These are phyloP conservation scores for Ogataea allantospora DNA, from an alignment of 805 yeast genomes.

Conservation along the genomic window DNA sequence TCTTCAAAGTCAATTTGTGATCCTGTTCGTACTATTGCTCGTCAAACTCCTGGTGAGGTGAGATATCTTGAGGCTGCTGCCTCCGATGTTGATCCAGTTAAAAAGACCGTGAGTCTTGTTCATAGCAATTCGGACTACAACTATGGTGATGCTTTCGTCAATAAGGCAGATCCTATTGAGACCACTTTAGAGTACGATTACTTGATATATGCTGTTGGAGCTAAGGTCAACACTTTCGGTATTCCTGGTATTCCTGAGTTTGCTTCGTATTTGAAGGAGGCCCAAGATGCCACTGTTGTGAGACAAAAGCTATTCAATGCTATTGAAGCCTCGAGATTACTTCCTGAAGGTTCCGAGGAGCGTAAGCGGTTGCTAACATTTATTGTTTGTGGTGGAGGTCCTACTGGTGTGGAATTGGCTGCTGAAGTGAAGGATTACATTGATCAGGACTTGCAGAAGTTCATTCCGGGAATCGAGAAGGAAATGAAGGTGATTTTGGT, in stretches of 20 bases:
- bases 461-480: constrained; percentile 80
- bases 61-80: constrained; percentile 89
- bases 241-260: constrained; percentile 89
- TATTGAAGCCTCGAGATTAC: constrained; percentile 80
- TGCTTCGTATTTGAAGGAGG: constrained; percentile 86
- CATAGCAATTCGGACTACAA: constrained; percentile 50
- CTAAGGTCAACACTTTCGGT: constrained; percentile 89
- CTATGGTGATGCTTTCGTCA: constrained; percentile 50
- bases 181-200: constrained; percentile 65
- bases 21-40: constrained; percentile 82
- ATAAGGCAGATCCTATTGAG: constrained; percentile 41
- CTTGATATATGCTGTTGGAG: constrained; percentile 89
- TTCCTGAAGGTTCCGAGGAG: constrained; percentile 68
- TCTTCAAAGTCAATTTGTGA: constrained; percentile 89
- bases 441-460: constrained; percentile 82
- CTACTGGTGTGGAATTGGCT: constrained; percentile 96
- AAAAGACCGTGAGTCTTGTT: constrained; percentile 60
- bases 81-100: constrained; percentile 71
- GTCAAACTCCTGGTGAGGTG: constrained; percentile 70
- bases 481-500: constrained; percentile 81
- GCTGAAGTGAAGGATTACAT: constrained; percentile 93
- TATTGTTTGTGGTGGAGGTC: constrained; percentile 96
- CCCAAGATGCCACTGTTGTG: constrained; percentile 79
- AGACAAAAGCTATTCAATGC: constrained; percentile 79
- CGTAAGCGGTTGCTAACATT: constrained; percentile 80